Evolutionary conservation across 2,329 filamentous ascomycete genomes (phyloP).

Genomic region (Bisporella sp.): DNA sequence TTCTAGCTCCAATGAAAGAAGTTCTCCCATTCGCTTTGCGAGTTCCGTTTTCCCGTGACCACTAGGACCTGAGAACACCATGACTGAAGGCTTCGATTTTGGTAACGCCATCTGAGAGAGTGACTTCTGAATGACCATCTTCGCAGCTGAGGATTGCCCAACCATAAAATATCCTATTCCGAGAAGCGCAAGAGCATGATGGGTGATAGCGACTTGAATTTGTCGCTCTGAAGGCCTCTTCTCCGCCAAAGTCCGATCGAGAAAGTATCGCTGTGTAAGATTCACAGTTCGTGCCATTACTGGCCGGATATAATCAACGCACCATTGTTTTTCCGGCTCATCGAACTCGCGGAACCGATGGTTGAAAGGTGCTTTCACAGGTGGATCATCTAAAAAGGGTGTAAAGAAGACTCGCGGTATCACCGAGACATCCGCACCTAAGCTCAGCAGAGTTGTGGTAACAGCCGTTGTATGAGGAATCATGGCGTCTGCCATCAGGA

Average conservation of each 20-base stretch:
- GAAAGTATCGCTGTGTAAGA: conserved; percentile 28
- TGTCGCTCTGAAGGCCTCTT: conserved; percentile 18
- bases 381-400: conserved; percentile 17
- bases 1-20: neutral
- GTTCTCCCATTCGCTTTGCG: conserved; percentile 24
- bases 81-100: conserved; percentile 27
- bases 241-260: conserved; percentile 21
- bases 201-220: conserved; percentile 20
- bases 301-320: conserved; percentile 11
- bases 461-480: conserved; percentile 22
- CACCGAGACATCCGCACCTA: conserved; percentile 22
- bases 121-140: conserved; percentile 19
- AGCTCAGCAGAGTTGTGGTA: conserved; percentile 24
- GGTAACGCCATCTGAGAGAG: conserved; percentile 27
- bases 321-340: conserved; percentile 19
- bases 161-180: conserved; percentile 30
- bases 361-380: conserved; percentile 14
- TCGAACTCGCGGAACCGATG: conserved; percentile 4
- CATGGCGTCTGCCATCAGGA: conserved; percentile 18
- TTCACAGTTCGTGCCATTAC: conserved; percentile 22
- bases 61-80: conserved; percentile 38
- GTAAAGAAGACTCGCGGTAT: conserved; percentile 24
- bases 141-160: conserved; percentile 27
- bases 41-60: conserved; percentile 45
- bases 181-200: conserved; percentile 23